Percentiles rank a stretch among this genome's conserved stretches.
Evolutionary conservation across 1,284 basidiomycete species (phyloP).

Genomic region (Papiliotrema fonsecae): DNA sequence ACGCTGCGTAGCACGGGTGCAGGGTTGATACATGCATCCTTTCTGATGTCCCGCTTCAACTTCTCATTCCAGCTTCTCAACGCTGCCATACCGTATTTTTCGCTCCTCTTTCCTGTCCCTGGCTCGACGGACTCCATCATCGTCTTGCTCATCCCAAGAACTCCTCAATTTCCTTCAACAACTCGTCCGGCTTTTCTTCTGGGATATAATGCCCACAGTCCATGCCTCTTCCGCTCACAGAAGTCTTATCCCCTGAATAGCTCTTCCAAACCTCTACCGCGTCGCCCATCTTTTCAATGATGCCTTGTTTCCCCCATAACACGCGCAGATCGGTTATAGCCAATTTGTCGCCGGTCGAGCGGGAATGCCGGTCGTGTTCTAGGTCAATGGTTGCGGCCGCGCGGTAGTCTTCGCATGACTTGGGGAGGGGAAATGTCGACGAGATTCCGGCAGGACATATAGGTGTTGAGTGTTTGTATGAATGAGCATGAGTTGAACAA

Average conservation of each 20-base stretch:
- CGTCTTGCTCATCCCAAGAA: slow-evolving; percentile 19
- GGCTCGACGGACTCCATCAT: no score
- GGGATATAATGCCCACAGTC: slow-evolving; percentile 48
- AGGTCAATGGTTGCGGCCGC: slow-evolving; percentile 44
- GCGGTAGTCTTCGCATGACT: slow-evolving; percentile 48
- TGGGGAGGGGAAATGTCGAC: not conserved
- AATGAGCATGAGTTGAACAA: not conserved
- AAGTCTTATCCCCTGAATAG: slow-evolving; percentile 17
- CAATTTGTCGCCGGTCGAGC: slow-evolving; percentile 29
- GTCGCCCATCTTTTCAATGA: slow-evolving; percentile 34
- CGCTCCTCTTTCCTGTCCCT: no score
- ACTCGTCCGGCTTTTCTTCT: slow-evolving; percentile 36
- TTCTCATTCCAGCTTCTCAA: no score
- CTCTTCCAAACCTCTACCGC: slow-evolving; percentile 37
- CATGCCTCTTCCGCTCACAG: slow-evolving; percentile 26
- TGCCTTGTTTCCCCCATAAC: slow-evolving; percentile 43
- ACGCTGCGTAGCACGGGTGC: no score
- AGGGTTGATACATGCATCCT: no score
- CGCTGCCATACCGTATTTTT: no score
- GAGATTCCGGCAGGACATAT: not conserved
- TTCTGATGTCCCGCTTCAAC: no score
- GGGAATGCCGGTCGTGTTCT: slow-evolving; percentile 36
- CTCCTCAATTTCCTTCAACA: slow-evolving; percentile 18
- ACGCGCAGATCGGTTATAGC: slow-evolving; percentile 21
- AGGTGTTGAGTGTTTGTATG: not conserved